Percentiles rank a stretch among this genome's conserved stretches.
phyloP scores from a whole-genome alignment of 2,329 filamentous ascomycete species.

The Daldinia sp. region DNA sequence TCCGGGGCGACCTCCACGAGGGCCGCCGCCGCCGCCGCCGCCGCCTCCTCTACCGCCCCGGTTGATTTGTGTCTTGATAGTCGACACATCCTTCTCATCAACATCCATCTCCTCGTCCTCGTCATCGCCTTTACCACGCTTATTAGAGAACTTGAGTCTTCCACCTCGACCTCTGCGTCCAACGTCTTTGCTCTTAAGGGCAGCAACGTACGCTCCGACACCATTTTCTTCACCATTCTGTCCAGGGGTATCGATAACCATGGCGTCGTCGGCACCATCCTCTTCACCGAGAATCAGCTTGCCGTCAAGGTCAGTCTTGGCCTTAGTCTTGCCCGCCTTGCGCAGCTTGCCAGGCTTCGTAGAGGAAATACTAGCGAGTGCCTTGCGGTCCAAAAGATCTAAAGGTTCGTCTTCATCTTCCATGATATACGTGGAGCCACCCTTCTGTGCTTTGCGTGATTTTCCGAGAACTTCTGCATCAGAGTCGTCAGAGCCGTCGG shows the following conservation, averaged over 20 bases:
- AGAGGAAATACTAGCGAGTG: slow-evolving; percentile 90
- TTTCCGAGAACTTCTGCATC: slow-evolving; percentile 64
- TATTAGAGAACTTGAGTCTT: slow-evolving; percentile 76
- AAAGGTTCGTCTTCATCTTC: slow-evolving; percentile 95
- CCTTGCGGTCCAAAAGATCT: slow-evolving; percentile 87
- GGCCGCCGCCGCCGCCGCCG: slow-evolving; percentile 38
- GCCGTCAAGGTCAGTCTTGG: slow-evolving; percentile 77
- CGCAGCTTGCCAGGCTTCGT: slow-evolving; percentile 78
- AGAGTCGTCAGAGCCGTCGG: slow-evolving; percentile 69
- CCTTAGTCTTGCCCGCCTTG: slow-evolving; percentile 63
- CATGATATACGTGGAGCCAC: slow-evolving; percentile 82
- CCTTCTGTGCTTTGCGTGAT: slow-evolving; percentile 60
- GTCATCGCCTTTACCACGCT: slow-evolving; percentile 57
- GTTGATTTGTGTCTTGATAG: slow-evolving; percentile 60
- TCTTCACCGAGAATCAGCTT: slow-evolving; percentile 78
- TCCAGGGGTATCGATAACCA: slow-evolving; percentile 66
- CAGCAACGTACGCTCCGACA: slow-evolving; percentile 74
- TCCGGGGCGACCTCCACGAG: slow-evolving; percentile 38
- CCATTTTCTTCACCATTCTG: slow-evolving; percentile 58
- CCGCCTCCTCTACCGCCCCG: slow-evolving; percentile 38
- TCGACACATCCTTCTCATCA: slow-evolving; percentile 57
- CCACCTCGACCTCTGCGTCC: slow-evolving; percentile 71
- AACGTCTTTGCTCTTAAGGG: slow-evolving; percentile 72
- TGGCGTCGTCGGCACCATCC: slow-evolving; percentile 62
- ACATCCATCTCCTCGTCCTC: slow-evolving; percentile 64